Evolutionary conservation across 306 rosid species (phyloP), one percentile per base, ranked within the genome.

Genomic region (Pueraria montana): DNA sequence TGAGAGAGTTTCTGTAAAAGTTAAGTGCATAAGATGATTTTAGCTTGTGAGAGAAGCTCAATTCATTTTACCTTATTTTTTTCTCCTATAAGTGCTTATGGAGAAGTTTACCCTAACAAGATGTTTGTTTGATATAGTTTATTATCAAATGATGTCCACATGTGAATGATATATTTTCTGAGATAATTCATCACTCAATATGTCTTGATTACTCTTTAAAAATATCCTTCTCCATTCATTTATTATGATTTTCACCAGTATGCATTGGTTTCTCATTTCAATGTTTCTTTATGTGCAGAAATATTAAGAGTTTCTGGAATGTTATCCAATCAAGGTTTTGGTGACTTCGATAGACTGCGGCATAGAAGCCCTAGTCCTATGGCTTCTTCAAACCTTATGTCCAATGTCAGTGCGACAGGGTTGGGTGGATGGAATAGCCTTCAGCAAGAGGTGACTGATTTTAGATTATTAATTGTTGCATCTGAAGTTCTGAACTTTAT

Each of bases 331-430:
- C 99, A 92, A 89, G 94, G 97, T 87, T 92, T 94, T 81, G 91
- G 99, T 4, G 99, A 96, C 90, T 94, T 96, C 43, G 99, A 96
- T 77, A 91, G 99, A 83, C 88, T 94, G 76, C 92, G 97, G 86
- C 97, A 96, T 82, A 90, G 99, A 91, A 96, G 99, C 85, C 98
- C 99, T 55, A 96, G 99, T 87, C 99, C 99, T 36, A 96, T 96
- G 99, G 92, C 98, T 84, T 96, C 99, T 88, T 91, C 98, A 80
- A 92, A 85, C 65, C 92, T 92, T 78, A 91, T 93, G 69, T 89
- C 99, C 68, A 96, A 89, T 90, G 97, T 94, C 66, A 80, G 87
- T 20, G 94, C 92, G 45, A 40, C 98, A 40, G 97, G 99, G 32
- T 74, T 94, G 78, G 89, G 92, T 67, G 96, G 93, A 84, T 96